These are phyloP conservation scores for Saccharomycopsis sp. DNA, from an alignment of 805 yeast genomes.

Conservation along the genomic window DNA sequence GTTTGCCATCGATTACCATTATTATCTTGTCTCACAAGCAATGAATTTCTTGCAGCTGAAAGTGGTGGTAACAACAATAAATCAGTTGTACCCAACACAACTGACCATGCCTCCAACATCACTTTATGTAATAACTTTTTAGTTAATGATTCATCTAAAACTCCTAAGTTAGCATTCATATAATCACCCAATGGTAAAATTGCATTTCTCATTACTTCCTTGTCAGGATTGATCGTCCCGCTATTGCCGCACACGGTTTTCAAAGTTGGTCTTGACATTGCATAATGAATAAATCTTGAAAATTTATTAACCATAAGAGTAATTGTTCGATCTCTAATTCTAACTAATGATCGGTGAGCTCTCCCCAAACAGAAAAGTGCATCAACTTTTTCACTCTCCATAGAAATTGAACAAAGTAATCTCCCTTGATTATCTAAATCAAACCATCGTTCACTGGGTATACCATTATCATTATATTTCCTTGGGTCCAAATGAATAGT, in stretches of 20 bases:
- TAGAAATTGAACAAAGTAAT: conserved; percentile 56
- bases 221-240: conserved; percentile 38
- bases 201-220: conserved; percentile 51
- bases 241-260: conserved; percentile 46
- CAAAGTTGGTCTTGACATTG: conserved; percentile 51
- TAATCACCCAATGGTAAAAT: conserved; percentile 70
- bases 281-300: conserved; percentile 51
- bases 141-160: conserved; percentile 54
- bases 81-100: conserved; percentile 63
- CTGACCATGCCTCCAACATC: conserved; percentile 77
- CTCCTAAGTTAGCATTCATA: conserved; percentile 58
- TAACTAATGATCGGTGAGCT: conserved; percentile 56
- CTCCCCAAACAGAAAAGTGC: conserved; percentile 77
- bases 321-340: conserved; percentile 61
- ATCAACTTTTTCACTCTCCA: conserved; percentile 75
- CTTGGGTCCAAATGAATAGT: conserved; percentile 54
- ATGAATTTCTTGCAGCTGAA: conserved; percentile 33
- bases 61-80: conserved; percentile 67
- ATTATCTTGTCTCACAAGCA: conserved; percentile 27
- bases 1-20: conserved; percentile 31
- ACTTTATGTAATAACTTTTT: conserved; percentile 51
- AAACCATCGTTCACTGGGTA: conserved; percentile 51
- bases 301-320: conserved; percentile 69
- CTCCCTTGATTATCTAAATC: conserved; percentile 67
- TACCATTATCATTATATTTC: conserved; percentile 58